A percentile compares a stretch with the other conserved stretches of the same genome.
phyloP scores from a whole-genome alignment of 2,329 filamentous ascomycete species.

The Pseudogymnoascus pannorum region DNA sequence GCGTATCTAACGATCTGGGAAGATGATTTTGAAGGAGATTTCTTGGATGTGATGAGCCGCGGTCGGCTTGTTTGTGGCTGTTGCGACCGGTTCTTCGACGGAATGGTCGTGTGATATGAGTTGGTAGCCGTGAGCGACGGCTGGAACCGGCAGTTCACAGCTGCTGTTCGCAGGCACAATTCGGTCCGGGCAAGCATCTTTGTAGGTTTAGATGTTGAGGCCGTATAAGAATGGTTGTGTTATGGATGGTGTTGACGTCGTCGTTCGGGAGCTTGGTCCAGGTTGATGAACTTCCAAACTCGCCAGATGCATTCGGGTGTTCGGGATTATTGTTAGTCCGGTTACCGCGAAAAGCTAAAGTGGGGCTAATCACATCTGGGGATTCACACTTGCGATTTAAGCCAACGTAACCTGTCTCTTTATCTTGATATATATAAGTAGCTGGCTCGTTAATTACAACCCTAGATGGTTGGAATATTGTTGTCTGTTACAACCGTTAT shows the following conservation, averaged over 20 bases:
- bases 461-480: no score
- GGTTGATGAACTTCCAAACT: conserved; percentile 6
- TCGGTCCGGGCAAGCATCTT: conserved; percentile 18
- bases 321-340: conserved; percentile 1
- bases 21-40: conserved; percentile 5
- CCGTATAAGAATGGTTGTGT: not conserved
- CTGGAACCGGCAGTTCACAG: conserved; percentile 26
- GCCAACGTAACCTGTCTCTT: not conserved
- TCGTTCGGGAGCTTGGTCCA: not conserved
- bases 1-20: conserved; percentile 10
- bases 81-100: conserved; percentile 17
- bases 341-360: not conserved
- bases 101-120: conserved; percentile 24
- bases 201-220: conserved; percentile 3
- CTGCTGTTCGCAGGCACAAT: conserved; percentile 25
- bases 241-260: conserved; percentile 6
- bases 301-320: not conserved
- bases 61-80: not conserved
- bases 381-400: not conserved
- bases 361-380: not conserved
- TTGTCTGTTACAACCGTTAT: no score
- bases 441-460: not conserved
- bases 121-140: conserved; percentile 22
- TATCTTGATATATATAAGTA: not conserved
- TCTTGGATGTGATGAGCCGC: not conserved